Evolutionary conservation across 495 filamentous ascomycete species (phyloP), one percentile per base, ranked within the genome.

Genomic region (Xylaria venustula): DNA sequence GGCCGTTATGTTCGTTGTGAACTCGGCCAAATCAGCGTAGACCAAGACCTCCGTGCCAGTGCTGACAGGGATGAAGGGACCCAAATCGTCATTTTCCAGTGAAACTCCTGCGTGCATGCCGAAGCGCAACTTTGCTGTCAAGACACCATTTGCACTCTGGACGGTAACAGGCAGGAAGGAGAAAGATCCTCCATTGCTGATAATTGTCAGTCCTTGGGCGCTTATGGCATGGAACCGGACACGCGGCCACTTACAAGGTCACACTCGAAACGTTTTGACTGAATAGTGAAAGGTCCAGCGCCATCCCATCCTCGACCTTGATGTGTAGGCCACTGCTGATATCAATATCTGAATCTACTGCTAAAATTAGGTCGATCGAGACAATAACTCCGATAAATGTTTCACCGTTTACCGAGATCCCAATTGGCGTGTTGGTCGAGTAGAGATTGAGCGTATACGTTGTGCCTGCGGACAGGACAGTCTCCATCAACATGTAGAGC

Each of bases 151-250:
- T 17, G 72, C 70, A 28, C 69, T 74, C 56, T 71, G 62, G 14
- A 84, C 69, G 2, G 71, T 78, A 12, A 85, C 77, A 4, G 83
- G 83, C 14, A 86, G 76, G 55, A 86, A 84, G 60, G 85, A 81
- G 64, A 81, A 84, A n/a, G 74, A 59, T 26, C 73, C 83, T 36
- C 81, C 81, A 49, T 78, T 78, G 42, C 79, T 82, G 47, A 42
- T 28, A 19, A 37, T 53, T 26, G 26, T 62, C 11, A 66, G 44
- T 11, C 51, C 54, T 8, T 11, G 11, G 34, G n/a, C 1, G 4
- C 20, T 46, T 9, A n/a, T 28, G 32, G 19, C 1, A 62, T 64
- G 49, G 60, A 25, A 53, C 20, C 12, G 9, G 2, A 19, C 32
- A 8, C 30, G 37, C 7, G n/a, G 2, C 23, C 0, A 58, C 74